Evolutionary conservation across 768 basidiomycete genomes (phyloP), one percentile per base, ranked within the genome.

Genomic region (Galerina marginata): DNA sequence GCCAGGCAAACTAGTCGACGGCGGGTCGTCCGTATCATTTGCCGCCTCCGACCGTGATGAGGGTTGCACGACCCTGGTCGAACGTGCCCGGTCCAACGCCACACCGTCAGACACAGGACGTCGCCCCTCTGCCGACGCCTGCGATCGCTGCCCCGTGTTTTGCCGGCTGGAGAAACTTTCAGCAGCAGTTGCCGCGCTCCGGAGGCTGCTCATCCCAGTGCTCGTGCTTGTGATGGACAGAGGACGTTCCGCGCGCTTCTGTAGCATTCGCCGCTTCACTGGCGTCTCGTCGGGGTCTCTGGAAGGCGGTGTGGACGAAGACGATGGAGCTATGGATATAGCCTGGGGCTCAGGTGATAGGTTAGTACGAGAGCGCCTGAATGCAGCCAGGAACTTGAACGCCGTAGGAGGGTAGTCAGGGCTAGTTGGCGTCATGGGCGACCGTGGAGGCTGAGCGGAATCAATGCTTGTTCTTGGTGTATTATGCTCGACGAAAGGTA

Each of bases 341-440:
- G 29, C 29, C 7, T 33, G 29, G 36, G 79, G 76, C 37, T 84
- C 79, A 3, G 82, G 75, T 1, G 81, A 77, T 16, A 88, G 67
- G 63, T 82, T 88, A n/a, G 85, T 84, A 53, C 83, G 79, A 20
- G 89, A 87, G 39, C 83, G 83, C 61, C 84, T 89, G 74, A 91
- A 89, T 12, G 81, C 84, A 23, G 81, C 79, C 59, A 87, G 80
- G 60, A 90, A 84, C 70, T 81, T 90, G 78, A 85, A 89, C 7
- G 83, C 87, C 5, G 83, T 83, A 4, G 88, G 82, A 12, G 86
- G 77, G 58, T 82, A 81, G 12, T 69, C 69, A 12, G 75, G 64
- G 9, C 65, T 62, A 26, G 71, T 62, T 44, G 49, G 46, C 14
- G 69, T 65, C 16, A 70, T 60, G 10, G 76, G 72, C 10, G 77